phyloP scores from a whole-genome alignment of 768 basidiomycete species.

The Lactifluus volemus region DNA sequence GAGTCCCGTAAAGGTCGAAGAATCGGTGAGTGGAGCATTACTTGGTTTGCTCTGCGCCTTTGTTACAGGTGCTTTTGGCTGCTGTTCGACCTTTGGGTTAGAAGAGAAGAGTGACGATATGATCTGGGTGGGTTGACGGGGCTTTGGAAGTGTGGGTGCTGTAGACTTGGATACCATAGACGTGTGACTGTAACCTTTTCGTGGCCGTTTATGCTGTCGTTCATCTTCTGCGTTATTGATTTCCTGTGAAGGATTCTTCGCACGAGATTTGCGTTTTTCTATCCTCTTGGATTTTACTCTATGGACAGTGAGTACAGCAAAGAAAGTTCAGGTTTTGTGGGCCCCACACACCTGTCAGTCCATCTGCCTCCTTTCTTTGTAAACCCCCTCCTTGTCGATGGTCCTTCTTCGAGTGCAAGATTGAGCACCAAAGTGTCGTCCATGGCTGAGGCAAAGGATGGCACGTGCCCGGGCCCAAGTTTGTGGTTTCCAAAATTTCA shows the following conservation, averaged over 20 bases:
- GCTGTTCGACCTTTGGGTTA: conserved; percentile 59
- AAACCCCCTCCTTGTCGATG: not conserved
- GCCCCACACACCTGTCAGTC: conserved; percentile 19
- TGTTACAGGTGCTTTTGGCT: conserved; percentile 23
- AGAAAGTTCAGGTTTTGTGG: not conserved
- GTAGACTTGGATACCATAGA: not conserved
- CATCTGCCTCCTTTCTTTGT: conserved; percentile 17
- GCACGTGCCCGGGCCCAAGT: too few relatives aligned
- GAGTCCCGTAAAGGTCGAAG: conserved; percentile 72
- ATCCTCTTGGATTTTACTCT: conserved; percentile 18
- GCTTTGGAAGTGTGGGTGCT: not conserved
- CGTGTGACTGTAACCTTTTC: not conserved
- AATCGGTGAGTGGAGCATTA: conserved; percentile 72
- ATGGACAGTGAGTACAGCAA: not conserved
- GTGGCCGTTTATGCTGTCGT: conserved; percentile 15
- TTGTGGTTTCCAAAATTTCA: too few relatives aligned
- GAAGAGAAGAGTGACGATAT: conserved; percentile 67
- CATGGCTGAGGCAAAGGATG: not conserved
- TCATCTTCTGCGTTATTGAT: not conserved
- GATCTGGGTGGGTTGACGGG: conserved; percentile 12
- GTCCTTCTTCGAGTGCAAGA: conserved; percentile 12
- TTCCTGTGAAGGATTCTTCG: not conserved
- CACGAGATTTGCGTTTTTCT: conserved; percentile 15
- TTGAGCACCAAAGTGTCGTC: conserved; percentile 18
- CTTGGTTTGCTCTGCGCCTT: conserved; percentile 45